phyloP scores from a whole-genome alignment of 495 filamentous ascomycete genomes.

The Halenospora varia region DNA sequence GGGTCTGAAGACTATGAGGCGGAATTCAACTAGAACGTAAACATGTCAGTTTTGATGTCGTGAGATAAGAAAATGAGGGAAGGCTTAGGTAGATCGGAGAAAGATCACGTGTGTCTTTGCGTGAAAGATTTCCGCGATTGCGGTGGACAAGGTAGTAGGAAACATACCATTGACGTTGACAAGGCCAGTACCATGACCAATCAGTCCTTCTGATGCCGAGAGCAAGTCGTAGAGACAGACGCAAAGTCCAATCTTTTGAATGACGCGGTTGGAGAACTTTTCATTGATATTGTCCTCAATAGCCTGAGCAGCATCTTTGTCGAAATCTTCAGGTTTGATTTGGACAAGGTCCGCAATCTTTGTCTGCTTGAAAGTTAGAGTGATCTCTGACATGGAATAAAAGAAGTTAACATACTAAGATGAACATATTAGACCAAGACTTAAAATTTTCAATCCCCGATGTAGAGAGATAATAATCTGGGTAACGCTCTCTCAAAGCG shows the following conservation, averaged over 20 bases:
- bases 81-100: too few relatives aligned
- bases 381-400: not conserved
- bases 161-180: conserved; percentile 86
- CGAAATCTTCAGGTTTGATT: conserved; percentile 81
- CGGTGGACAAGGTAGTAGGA: too few relatives aligned
- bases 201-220: conserved; percentile 82
- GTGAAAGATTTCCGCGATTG: too few relatives aligned
- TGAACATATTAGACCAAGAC: conserved; percentile 45
- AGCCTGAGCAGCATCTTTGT: conserved; percentile 68
- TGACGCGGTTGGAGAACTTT: conserved; percentile 91
- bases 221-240: conserved; percentile 87
- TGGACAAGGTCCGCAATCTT: conserved; percentile 87
- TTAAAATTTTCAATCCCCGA: too few relatives aligned
- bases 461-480: too few relatives aligned
- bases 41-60: conserved; percentile 6
- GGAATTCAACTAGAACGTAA: conserved; percentile 89
- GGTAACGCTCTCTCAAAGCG: too few relatives aligned
- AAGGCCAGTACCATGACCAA: conserved; percentile 83
- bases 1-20: conserved; percentile 87
- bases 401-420: conserved; percentile 41
- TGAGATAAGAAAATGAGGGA: too few relatives aligned
- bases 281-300: conserved; percentile 93
- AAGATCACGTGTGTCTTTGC: too few relatives aligned
- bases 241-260: conserved; percentile 80
- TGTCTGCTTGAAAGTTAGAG: conserved; percentile 33